Percentiles rank a stretch among this genome's conserved stretches.
phyloP scores from a whole-genome alignment of 345 rosid species.

The Isatis tinctoria region DNA sequence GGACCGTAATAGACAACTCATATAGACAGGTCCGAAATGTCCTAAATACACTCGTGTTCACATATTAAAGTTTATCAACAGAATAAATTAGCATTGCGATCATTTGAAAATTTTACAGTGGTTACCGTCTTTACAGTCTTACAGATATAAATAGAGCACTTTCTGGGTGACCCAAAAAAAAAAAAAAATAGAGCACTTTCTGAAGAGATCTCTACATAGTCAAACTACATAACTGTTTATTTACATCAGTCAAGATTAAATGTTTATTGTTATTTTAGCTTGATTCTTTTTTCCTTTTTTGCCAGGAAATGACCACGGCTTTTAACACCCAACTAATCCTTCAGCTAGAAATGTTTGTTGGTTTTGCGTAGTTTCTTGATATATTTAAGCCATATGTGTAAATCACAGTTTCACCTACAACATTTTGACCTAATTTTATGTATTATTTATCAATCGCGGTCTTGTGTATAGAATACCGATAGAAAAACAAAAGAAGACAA shows the following conservation, averaged over 20 bases:
- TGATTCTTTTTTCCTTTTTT: too few species aligned
- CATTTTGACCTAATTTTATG: neutral
- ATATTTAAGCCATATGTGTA: neutral
- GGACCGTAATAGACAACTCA: neutral
- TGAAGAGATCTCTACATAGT: neutral
- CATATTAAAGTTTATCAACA: neutral
- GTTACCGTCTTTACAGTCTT: too few species aligned
- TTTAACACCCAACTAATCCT: too few species aligned
- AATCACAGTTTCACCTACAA: neutral
- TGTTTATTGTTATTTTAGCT: neutral
- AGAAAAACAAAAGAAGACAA: slow-evolving; percentile 1
- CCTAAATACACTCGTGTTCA: neutral
- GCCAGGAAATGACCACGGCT: too few species aligned
- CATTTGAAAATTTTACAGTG: neutral
- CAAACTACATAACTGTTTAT: neutral
- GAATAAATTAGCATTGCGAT: neutral
- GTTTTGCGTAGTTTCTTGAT: neutral
- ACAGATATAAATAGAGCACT: too few species aligned
- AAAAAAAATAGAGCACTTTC: too few species aligned
- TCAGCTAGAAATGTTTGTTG: neutral
- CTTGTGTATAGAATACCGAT: neutral
- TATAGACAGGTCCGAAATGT: neutral
- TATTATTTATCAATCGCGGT: neutral
- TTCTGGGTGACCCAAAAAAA: too few species aligned
- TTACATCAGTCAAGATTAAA: neutral